Evolutionary conservation across 1,284 basidiomycete genomes (phyloP), one percentile per base, ranked within the genome.

Genomic region (Cerrena zonata): DNA sequence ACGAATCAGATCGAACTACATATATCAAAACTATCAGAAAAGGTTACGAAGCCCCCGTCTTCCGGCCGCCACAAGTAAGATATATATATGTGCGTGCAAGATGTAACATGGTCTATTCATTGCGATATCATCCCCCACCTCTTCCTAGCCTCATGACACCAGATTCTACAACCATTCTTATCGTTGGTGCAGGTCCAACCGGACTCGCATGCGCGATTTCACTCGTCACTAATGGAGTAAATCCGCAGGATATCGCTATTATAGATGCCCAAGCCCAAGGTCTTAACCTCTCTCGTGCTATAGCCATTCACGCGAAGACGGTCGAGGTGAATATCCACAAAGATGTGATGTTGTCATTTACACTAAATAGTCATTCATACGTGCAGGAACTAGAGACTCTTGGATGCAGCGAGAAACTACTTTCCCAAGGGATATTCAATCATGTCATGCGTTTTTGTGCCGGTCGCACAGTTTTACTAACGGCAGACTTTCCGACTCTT

Each of bases 131-230:
- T n/a, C n/a, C n/a, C 21, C 39, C 7, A 18, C 39, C 21, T 41
- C 21, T 7, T 22, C 18, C 10, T 10, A 18, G 5, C 43, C 47
- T 11, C 15, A 65, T 66, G 66, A 51, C 68, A 15, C 67, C 67
- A 1, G 42, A 52, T 5, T 52, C 53, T 23, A 59, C 61, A 25
- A 58, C 66, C 50, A 61, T 76, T 47, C 68, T 76, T 48, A 64
- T 77, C 30, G 68, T 77, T 19, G 75, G 76, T 26, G 73, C 70
- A 25, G 75, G 76, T n/a, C 76, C 75, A 13, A 65, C 68, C 2
- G 74, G 75, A 4, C 63, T 76, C 39, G 61, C 69, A 18, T 62
- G 65, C 50, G 74, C 74, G 26, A 59, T 76, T 18, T 68, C 75
- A 22, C 70, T 78, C 2, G 55, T 68, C 18, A 62, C 72, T 13